Base-by-base conservation (phyloP, 129 eudicot species). In the Flaveria robusta region DNA sequence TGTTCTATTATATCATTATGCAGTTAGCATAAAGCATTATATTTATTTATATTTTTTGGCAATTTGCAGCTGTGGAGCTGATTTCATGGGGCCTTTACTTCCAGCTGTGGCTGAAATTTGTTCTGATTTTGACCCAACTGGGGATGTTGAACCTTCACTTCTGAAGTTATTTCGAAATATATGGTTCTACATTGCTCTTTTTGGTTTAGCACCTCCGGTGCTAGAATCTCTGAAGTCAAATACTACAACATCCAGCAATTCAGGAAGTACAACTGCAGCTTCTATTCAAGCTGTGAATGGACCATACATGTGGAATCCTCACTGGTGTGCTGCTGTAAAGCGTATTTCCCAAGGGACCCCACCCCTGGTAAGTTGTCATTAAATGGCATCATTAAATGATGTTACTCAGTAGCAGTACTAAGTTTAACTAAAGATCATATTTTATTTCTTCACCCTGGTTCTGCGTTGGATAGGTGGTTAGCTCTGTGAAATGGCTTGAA, bases 401-500 rank as follows among this genome's bases (percentile, higher is more conserved):
- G 70, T 68, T 60, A 56, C n/a, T 69, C 31, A 1, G 24, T 56
- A 27, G 56, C 31, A 1, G 24, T 56, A 27, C 37, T 45, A 20
- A 69, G 60, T 59, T 72, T 3, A 62, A 5, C 8, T 63, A 63
- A 52, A 31, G 24, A 56, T 31, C 18, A 22, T 52, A 23, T 31
- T 16, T 34, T 39, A 59, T 43, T 60, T 24, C 18, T 45, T 46
- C 5, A 49, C 20, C 12, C 31, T 60, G 54, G n/a, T 20, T 66
- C 26, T 68, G 2, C 22, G 27, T 45, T 66, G n/a, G 18, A 59
- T 66, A 95, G 99, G 99, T 95, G 78, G 99, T 95, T 75, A 91
- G 99, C 89, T 95, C 99, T 18, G 99, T 95, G 74, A 91, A 91
- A 79, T 95, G 99, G 97, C 99, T 95, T 86, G 99, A 95, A 85